Percentiles rank a stretch among this genome's conserved stretches.
Conservation (phyloP, 441 rosid genomes). For the Syzygium malaccense region DNA sequence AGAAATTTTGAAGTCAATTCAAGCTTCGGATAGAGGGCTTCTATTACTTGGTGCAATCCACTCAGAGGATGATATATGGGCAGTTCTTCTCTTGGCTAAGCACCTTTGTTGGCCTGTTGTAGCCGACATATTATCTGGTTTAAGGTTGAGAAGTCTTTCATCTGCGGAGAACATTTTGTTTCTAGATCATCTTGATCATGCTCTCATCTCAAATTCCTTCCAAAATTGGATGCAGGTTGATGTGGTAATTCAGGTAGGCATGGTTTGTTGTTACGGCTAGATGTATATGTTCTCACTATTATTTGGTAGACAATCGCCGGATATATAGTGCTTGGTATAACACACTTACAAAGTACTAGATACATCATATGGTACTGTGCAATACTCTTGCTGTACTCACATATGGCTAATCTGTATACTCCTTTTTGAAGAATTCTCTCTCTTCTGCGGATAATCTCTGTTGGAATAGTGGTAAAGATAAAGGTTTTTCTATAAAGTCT, state of each 20-base stretch:
- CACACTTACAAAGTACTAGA: background rate
- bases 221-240: constrained; percentile 54
- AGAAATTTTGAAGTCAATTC: constrained; percentile 54
- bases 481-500: background rate
- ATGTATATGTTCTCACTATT: background rate
- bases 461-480: background rate
- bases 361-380: background rate
- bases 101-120: constrained; percentile 89
- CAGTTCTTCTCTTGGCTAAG: constrained; percentile 76
- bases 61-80: constrained; percentile 93
- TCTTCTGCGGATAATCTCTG: background rate
- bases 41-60: constrained; percentile 66
- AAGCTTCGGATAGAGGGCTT: constrained; percentile 56
- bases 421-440: background rate
- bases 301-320: background rate
- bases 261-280: background rate
- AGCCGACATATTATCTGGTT: constrained; percentile 89
- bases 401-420: background rate
- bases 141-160: constrained; percentile 69
- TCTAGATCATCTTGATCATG: constrained; percentile 88
- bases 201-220: constrained; percentile 68
- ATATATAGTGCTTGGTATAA: background rate
- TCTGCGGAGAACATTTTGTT: constrained; percentile 41
- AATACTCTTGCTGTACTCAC: background rate
- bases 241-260: constrained; percentile 75